A percentile compares a stretch with the other conserved stretches of the same genome.
Conservation (phyloP, 768 basidiomycete genomes). For the Hypholoma sublateritium region DNA sequence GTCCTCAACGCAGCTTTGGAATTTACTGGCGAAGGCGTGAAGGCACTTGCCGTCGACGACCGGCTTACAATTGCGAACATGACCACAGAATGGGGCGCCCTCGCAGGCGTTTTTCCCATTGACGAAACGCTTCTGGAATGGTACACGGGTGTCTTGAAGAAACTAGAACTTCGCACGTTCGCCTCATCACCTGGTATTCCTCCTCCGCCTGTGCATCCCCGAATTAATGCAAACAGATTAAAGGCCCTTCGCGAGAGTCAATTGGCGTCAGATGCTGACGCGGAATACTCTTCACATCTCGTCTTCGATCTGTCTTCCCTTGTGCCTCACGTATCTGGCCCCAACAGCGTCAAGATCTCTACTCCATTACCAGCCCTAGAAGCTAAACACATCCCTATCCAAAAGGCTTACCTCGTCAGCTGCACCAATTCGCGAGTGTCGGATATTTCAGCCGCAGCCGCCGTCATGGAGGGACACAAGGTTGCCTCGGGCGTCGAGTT, state of each 20-base stretch:
- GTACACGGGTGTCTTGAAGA: slow-evolving; percentile 77
- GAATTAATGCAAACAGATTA: slow-evolving; percentile 77
- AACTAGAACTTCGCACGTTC: slow-evolving; percentile 78
- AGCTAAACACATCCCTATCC: slow-evolving; percentile 70
- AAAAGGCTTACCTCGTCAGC: slow-evolving; percentile 98
- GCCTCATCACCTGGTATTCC: slow-evolving; percentile 59
- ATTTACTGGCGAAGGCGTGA: slow-evolving; percentile 88
- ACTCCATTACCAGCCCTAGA: slow-evolving; percentile 88
- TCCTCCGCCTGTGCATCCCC: slow-evolving; percentile 77
- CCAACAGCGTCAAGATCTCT: slow-evolving; percentile 97
- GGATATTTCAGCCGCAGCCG: slow-evolving; percentile 89
- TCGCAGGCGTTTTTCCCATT: slow-evolving; percentile 93
- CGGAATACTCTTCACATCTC: slow-evolving; percentile 84
- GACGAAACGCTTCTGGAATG: slow-evolving; percentile 80
- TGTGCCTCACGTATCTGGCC: slow-evolving; percentile 94
- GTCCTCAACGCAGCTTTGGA: slow-evolving; percentile 97
- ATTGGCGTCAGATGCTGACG: slow-evolving; percentile 72
- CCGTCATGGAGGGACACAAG: slow-evolving; percentile 78
- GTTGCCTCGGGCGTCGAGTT: slow-evolving; percentile 92
- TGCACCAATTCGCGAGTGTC: slow-evolving; percentile 98
- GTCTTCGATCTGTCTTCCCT: slow-evolving; percentile 91
- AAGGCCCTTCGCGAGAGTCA: slow-evolving; percentile 54
- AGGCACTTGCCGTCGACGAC: slow-evolving; percentile 81
- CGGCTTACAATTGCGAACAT: slow-evolving; percentile 97
- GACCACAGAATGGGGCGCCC: slow-evolving; percentile 99